Percentiles rank a stretch among this genome's conserved stretches.
phyloP scores from a whole-genome alignment of 257 asterid genomes.

The Gynochthodes officinalis region DNA sequence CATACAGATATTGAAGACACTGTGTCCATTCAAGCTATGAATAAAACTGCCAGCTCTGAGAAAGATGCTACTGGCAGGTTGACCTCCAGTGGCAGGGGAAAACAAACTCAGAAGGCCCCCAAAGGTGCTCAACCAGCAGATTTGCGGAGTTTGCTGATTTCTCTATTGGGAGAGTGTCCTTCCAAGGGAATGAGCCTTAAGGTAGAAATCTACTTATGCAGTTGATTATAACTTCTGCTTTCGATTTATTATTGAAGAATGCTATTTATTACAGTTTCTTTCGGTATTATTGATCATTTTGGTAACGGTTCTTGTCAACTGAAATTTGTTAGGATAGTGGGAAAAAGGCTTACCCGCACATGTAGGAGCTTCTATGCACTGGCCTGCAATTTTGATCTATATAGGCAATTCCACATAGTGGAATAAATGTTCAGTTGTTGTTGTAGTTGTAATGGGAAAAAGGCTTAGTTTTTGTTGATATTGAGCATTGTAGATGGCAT shows the following conservation, averaged over 20 bases:
- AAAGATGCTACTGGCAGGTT: slow-evolving; percentile 49
- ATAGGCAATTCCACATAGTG: too few relatives aligned
- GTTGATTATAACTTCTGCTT: not conserved
- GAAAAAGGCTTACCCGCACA: too few relatives aligned
- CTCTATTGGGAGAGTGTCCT: slow-evolving; percentile 68
- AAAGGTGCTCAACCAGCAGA: slow-evolving; percentile 50
- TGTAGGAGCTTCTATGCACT: too few relatives aligned
- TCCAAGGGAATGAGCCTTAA: slow-evolving; percentile 78
- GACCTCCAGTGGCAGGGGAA: slow-evolving; percentile 40
- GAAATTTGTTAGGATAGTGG: too few relatives aligned
- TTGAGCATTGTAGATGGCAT: slow-evolving; percentile 14
- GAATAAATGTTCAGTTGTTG: too few relatives aligned
- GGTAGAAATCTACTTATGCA: slow-evolving; percentile 37
- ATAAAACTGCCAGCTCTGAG: slow-evolving; percentile 48
- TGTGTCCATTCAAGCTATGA: slow-evolving; percentile 36
- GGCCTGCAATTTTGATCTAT: too few relatives aligned
- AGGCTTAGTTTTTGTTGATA: not conserved
- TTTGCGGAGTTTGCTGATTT: slow-evolving; percentile 59
- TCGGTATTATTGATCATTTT: not conserved
- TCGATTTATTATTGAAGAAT: too few relatives aligned
- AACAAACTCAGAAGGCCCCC: slow-evolving; percentile 37
- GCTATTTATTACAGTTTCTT: not conserved
- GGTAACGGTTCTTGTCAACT: too few relatives aligned
- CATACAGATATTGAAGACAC: slow-evolving; percentile 39
- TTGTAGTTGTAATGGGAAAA: too few relatives aligned